Evolutionary conservation across 208 protist species (phyloP).

Genomic region (Crithidia fasciculata): DNA sequence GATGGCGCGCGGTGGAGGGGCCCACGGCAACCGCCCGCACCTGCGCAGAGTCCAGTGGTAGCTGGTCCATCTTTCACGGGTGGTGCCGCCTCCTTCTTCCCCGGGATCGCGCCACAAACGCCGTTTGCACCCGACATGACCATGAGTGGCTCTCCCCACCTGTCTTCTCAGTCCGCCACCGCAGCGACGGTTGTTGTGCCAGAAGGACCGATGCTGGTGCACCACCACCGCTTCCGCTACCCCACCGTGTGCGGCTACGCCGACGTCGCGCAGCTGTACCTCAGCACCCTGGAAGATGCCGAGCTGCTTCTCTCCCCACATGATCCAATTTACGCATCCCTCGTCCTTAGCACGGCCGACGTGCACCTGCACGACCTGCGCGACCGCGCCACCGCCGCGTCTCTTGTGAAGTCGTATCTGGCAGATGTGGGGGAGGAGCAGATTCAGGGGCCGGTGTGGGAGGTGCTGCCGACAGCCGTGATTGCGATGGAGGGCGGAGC

Average conservation of each 20-base stretch:
- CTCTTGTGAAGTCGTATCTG: conserved; percentile 62
- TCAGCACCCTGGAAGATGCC: conserved; percentile 59
- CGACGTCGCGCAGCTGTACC: conserved; percentile 76
- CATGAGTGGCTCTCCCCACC: conserved; percentile 2
- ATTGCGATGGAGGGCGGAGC: not conserved
- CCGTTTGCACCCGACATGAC: conserved; percentile 10
- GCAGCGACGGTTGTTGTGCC: conserved; percentile 4
- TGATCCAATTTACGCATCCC: conserved; percentile 82
- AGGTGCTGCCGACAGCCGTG: conserved; percentile 20
- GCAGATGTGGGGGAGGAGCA: conserved; percentile 72
- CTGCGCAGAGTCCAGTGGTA: conserved; percentile 11
- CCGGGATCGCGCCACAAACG: conserved; percentile 2
- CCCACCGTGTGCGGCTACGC: conserved; percentile 51
- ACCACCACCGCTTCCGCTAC: conserved; percentile 76
- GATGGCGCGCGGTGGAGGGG: conserved; percentile 2
- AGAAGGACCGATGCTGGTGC: conserved; percentile 43
- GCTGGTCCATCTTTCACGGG: not conserved
- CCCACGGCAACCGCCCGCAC: not conserved
- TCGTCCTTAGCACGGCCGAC: conserved; percentile 80
- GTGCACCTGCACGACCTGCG: conserved; percentile 45
- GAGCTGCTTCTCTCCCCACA: conserved; percentile 80
- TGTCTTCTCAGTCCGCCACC: not conserved
- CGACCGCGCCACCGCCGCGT: conserved; percentile 28
- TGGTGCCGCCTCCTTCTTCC: conserved; percentile 2
- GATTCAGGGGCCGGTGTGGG: conserved; percentile 49